These are phyloP conservation scores for Ensete ventricosum DNA, from an alignment of 176 grass and related monocot species.

Conservation along the genomic window DNA sequence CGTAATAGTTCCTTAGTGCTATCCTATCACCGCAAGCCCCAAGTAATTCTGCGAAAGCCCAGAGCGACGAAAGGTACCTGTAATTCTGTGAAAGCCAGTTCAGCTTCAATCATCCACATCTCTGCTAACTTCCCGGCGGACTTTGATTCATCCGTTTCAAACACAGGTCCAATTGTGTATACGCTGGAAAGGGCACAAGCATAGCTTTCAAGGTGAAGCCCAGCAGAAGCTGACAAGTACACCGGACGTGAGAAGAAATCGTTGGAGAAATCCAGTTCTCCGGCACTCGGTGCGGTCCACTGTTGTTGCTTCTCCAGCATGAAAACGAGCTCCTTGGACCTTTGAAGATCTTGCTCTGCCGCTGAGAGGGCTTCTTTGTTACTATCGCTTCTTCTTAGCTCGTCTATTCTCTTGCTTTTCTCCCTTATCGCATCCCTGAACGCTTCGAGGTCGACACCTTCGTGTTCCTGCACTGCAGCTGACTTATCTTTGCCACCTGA, in stretches of 20 bases:
- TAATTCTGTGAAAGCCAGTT: conserved; percentile 39
- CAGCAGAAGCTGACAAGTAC: conserved; percentile 26
- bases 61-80: neutral
- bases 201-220: conserved; percentile 53
- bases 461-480: neutral
- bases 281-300: conserved; percentile 1
- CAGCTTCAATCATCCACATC: conserved; percentile 37
- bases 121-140: conserved; percentile 27
- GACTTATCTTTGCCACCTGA: neutral
- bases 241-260: conserved; percentile 33
- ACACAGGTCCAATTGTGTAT: conserved; percentile 43
- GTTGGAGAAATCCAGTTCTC: conserved; percentile 17
- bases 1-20: no score
- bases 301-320: conserved; percentile 31
- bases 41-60: neutral
- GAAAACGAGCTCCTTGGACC: conserved; percentile 25
- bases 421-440: conserved; percentile 34
- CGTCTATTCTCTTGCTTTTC: conserved; percentile 38
- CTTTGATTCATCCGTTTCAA: conserved; percentile 28
- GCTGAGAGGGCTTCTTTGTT: conserved; percentile 43
- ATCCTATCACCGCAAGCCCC: no score
- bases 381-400: conserved; percentile 41
- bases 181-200: conserved; percentile 46
- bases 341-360: conserved; percentile 33
- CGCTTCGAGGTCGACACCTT: conserved; percentile 27